Percentiles rank a stretch among this genome's conserved stretches.
These are phyloP conservation scores for Leptodontidium sp. DNA, from an alignment of 2,329 filamentous ascomycete species.

Conservation along the genomic window DNA sequence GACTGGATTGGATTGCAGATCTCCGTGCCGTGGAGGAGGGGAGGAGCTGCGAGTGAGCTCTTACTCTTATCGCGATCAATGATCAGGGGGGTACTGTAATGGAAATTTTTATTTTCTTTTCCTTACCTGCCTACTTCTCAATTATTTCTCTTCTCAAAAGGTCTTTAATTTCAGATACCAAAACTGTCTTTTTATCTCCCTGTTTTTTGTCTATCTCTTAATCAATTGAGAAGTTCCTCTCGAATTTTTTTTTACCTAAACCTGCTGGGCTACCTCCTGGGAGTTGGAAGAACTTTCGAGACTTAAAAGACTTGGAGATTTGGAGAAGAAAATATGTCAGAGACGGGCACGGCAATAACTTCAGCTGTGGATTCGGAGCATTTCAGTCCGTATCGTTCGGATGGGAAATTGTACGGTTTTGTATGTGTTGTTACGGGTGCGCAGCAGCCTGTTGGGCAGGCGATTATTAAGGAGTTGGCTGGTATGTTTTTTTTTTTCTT, in stretches of 20 bases:
- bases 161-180: too few relatives aligned
- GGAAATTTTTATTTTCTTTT: neutral
- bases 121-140: neutral
- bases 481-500: slow-evolving; percentile 48
- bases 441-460: slow-evolving; percentile 65
- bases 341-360: neutral
- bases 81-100: neutral
- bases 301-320: neutral
- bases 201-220: neutral
- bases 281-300: too few relatives aligned
- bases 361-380: slow-evolving; percentile 38
- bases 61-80: slow-evolving; percentile 22
- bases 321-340: slow-evolving; percentile 6
- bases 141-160: neutral
- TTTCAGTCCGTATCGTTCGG: slow-evolving; percentile 44
- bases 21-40: slow-evolving; percentile 19
- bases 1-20: slow-evolving; percentile 12
- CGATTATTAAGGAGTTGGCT: slow-evolving; percentile 67
- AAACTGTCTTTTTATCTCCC: neutral
- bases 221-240: neutral
- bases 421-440: slow-evolving; percentile 71
- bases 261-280: neutral
- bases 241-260: neutral
- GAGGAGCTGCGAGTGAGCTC: slow-evolving; percentile 7
- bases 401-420: slow-evolving; percentile 62